Conservation (phyloP, 2,329 filamentous ascomycete genomes). For the Penicillium concentricum region DNA sequence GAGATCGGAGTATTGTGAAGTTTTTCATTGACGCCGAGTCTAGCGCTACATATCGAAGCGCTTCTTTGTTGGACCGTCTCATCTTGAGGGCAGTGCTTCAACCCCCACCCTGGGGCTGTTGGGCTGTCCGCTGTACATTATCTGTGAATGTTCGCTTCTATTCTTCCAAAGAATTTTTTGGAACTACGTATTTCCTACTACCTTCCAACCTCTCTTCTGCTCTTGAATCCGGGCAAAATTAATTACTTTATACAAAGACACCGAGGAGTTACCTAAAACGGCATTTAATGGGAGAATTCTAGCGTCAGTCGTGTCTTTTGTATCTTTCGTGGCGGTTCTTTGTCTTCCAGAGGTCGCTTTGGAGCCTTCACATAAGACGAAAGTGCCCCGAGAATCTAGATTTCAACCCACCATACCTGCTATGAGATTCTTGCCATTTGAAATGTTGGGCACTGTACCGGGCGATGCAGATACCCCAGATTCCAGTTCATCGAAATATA, state of each 20-base stretch:
- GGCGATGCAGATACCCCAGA: background rate
- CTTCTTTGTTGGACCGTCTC: conserved; percentile 6
- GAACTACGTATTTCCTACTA: background rate
- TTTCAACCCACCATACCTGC: background rate
- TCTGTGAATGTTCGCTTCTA: background rate
- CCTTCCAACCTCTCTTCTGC: background rate
- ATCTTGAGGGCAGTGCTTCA: conserved; percentile 4
- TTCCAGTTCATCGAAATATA: background rate
- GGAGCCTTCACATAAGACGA: conserved; percentile 2
- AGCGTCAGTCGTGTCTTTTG: background rate
- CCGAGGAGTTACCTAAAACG: background rate
- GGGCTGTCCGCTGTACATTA: background rate
- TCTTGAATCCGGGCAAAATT: background rate
- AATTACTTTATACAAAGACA: background rate
- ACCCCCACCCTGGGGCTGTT: conserved; percentile 1
- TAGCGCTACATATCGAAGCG: background rate
- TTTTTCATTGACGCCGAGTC: background rate
- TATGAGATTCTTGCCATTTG: background rate
- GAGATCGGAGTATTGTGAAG: background rate
- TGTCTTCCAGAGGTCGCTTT: background rate
- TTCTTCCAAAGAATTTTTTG: background rate
- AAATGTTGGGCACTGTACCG: background rate
- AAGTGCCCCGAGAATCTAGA: background rate
- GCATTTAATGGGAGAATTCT: background rate
- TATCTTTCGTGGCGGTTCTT: background rate